Evolutionary conservation across 176 grass and related monocot species (phyloP), one percentile per base, ranked within the genome.

Genomic region (Avena atlantica): DNA sequence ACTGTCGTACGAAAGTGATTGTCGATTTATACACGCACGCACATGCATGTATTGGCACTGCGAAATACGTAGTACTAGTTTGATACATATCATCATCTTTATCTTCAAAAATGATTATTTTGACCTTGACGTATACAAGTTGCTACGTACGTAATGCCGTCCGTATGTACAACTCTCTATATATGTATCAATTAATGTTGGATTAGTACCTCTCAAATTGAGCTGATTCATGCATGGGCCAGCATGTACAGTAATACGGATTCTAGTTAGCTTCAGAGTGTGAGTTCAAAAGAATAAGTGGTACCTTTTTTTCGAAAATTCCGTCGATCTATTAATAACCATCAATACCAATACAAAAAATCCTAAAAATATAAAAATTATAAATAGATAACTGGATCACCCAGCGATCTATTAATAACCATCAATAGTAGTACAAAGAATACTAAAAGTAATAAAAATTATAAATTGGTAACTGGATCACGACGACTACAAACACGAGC

Each of bases 1-100:
- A n/a, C 72, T 70, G 27, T 25, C 50, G 14, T 21, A 34, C 72
- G 84, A 78, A 78, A 83, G 72, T 13, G 71, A 83, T 23, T 34
- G 40, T 34, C 23, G 40, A 12, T 76, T 81, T 61, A 40, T 40
- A 76, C 20, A n/a, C 47, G 16, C 19, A 84, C 57, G 17, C 19
- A 72, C 19, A 72, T 48, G 40, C 17, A 72, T 48, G 19, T 11
- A 70, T 60, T 45, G 50, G 9, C 53, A 14, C 20, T 25, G 20
- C 9, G 15, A 12, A 56, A 47, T 27, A 27, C 25, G 25, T 27
- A 27, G 25, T 65, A 8, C 12, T 31, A 31, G 10, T n/a, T 59
- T 60, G 6, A 44, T 61, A 51, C 15, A 57, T 67, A 57, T 67
- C 19, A 14, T 51, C 9, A 25, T 85, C 76, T 47, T 47, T 85